Base-by-base conservation (phyloP, 2,329 filamentous ascomycete species). In the Nemania sp. region DNA sequence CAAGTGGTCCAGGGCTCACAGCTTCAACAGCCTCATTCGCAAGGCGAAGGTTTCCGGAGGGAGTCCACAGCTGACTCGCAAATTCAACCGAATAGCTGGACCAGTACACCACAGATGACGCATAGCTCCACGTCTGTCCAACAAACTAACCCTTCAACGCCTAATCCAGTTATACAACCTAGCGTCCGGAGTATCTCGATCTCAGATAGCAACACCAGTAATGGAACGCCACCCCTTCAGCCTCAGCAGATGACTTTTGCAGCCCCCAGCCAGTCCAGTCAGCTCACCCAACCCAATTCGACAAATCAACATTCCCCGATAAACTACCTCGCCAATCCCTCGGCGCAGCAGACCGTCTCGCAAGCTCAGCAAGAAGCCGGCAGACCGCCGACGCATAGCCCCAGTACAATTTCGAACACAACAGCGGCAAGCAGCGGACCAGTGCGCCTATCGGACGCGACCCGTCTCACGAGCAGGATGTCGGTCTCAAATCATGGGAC, bases 381-480 rank as follows among this genome's bases (percentile, higher is more conserved):
- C 18, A 49, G 41, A 27, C 26, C 51, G 4, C 7, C 72, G 67
- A 32, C 59, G 15, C 55, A 56, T 22, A 66, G 52, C 13, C 54
- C 62, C 13, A 43, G 35, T 8, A 32, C 29, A 32, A 32, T 8
- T 10, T 59, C 61, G 3, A 29, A 38, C 24, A 29, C 62, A 0
- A 38, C 60, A 3, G 29, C 55, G 20, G 22, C 41, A 20, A 63
- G 18, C 15, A 63, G 18, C 10, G 60, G 45, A 6, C 26, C 5
- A 61, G 62, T 63, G 10, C 64, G 66, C 7, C 68, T 69, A 0
- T 58, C 55, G 3, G 66, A 68, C 29, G 71, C 63, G 6, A 66
- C 57, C 7, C 74, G 74, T 7, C 66, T 76, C 22, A 72, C 70
- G 13, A 76, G 73, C 47, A 65, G 75, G 10, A 73, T 75, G 72